phyloP scores from a whole-genome alignment of 495 filamentous ascomycete species.

The Cetradonia linearis region DNA sequence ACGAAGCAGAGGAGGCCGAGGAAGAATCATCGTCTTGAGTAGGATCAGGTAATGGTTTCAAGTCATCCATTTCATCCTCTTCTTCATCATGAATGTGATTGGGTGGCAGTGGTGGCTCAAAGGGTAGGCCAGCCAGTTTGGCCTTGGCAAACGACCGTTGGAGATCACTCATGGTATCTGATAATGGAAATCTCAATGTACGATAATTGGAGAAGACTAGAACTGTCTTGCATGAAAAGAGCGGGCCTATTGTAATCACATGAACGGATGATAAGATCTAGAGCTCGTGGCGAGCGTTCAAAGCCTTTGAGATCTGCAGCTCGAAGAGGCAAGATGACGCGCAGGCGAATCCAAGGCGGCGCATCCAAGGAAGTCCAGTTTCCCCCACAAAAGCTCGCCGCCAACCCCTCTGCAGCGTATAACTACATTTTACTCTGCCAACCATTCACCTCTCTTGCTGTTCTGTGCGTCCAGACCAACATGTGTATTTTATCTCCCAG shows the following conservation, averaged over 20 bases:
- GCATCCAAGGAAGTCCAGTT: conserved; percentile 8
- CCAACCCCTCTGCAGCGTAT: neutral
- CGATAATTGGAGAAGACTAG: neutral
- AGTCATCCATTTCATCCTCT: conserved; percentile 29
- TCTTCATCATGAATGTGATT: conserved; percentile 39
- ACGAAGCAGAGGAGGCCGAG: conserved; percentile 58
- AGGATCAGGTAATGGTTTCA: conserved; percentile 29
- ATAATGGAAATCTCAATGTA: neutral
- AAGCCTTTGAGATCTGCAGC: neutral
- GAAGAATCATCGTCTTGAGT: conserved; percentile 60
- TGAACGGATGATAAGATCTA: conserved; percentile 1
- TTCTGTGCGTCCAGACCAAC: neutral
- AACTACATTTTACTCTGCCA: neutral
- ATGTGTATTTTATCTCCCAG: neutral
- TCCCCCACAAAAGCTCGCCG: neutral
- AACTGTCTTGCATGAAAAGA: neutral
- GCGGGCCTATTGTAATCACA: neutral
- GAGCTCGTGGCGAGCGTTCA: neutral
- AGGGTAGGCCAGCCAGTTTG: conserved; percentile 56
- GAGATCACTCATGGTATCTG: conserved; percentile 64
- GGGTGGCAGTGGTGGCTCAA: conserved; percentile 40
- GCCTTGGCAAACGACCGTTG: conserved; percentile 76
- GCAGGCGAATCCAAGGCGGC: neutral
- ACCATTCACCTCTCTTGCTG: neutral
- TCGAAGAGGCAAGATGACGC: neutral